Percentiles rank a stretch among this genome's conserved stretches.
phyloP scores from a whole-genome alignment of 225 moss, liverwort and hornwort genomes.

The Bryoerythrophyllum caledonicum region DNA sequence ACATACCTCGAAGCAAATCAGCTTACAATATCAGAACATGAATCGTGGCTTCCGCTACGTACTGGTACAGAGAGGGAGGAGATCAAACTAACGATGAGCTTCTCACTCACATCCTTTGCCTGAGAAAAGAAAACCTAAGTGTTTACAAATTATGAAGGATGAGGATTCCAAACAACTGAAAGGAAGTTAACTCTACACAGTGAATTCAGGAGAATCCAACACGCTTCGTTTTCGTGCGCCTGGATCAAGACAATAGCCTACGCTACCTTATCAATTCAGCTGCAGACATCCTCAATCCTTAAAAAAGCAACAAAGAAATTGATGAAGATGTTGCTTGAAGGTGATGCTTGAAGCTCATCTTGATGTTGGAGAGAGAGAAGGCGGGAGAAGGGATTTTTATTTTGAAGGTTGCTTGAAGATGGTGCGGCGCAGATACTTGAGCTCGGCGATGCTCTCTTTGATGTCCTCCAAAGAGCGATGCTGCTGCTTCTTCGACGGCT shows the following conservation, averaged over 20 bases:
- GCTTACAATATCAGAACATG: background rate
- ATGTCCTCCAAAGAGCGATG: constrained; percentile 91
- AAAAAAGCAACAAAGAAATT: too few relatives aligned
- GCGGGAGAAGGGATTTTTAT: too few relatives aligned
- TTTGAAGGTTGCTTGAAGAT: constrained; percentile 67
- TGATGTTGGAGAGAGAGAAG: too few relatives aligned
- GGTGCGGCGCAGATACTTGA: constrained; percentile 66
- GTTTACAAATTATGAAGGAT: constrained; percentile 4
- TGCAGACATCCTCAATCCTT: too few relatives aligned
- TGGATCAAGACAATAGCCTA: too few relatives aligned
- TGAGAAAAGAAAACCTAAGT: background rate
- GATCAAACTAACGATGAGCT: background rate
- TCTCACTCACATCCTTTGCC: background rate
- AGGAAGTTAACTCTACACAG: background rate
- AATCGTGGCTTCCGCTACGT: background rate
- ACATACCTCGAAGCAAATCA: background rate
- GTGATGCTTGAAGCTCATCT: too few relatives aligned
- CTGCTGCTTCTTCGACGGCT: constrained; percentile 74
- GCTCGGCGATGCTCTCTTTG: constrained; percentile 91
- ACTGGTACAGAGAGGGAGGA: background rate
- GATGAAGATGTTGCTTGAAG: too few relatives aligned
- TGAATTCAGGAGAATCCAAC: too few relatives aligned
- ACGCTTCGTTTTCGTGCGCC: too few relatives aligned
- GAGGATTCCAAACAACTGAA: constrained; percentile 7
- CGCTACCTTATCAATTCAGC: too few relatives aligned